Evolutionary conservation across 495 filamentous ascomycete species (phyloP), one percentile per base, ranked within the genome.

Genomic region (Penicillium subrubescens): DNA sequence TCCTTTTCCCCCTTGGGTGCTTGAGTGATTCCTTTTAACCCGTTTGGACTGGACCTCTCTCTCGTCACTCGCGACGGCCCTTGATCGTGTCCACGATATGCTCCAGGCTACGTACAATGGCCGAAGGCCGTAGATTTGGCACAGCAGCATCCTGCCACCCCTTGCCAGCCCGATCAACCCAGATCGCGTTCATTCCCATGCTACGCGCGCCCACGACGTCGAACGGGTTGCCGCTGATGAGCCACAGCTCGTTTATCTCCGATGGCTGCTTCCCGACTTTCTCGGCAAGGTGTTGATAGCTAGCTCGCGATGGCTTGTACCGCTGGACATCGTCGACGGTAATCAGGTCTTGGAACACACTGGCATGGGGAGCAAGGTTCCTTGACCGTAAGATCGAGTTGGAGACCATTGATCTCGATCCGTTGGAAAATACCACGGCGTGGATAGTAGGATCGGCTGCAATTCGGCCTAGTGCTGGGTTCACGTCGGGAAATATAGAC

Each of bases 181-280:
- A 94, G 11, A 83, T 85, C 19, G 88, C 84, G 64, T 83, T 80
- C 77, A 94, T 72, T 0, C 80, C 82, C 21, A 72, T 68, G 21
- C 60, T 72, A 46, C 75, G 73, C 17, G 81, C 78, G 8, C 82
- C 81, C 2, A 79, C 83, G n/a, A 92, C 78, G 71, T 96, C 92
- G 72, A 96, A 96, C 8, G 92, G 88, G 72, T 95, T 97, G 8
- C 85, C 83, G 66, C 86, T 91, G 21, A 95, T 82, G 8, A 95
- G 75, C 89, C 89, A 94, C 5, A 94, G 82, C 27, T 88, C 81
- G 0, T 67, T 71, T 74, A 79, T 78, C 19, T 81, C 65, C 23
- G 75, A 68, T n/a, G 76, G 62, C 55, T 70, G 58, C 66, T 81
- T 82, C 10, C 84, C 86, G 12, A 84, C 77, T 50, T 83, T 81